phyloP scores from a whole-genome alignment of 78 protist species.

The Polysphondylium violaceum region DNA sequence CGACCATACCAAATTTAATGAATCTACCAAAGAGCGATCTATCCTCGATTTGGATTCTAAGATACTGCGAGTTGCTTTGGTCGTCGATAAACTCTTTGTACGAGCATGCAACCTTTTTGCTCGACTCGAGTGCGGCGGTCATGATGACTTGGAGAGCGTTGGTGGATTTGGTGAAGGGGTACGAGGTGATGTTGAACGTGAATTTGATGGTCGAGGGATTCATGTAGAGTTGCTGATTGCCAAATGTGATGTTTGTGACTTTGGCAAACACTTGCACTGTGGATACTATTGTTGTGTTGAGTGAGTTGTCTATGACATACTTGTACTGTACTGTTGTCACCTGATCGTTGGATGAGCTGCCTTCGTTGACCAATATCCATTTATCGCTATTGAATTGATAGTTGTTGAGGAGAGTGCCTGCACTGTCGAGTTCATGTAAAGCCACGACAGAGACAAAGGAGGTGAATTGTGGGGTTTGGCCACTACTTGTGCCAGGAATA shows the following conservation, averaged over 20 bases:
- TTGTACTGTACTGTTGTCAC: too few species aligned
- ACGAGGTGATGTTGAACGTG: neutral
- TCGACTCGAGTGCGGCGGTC: neutral
- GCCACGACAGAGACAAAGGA: too few species aligned
- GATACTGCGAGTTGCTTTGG: neutral
- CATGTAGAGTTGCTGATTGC: neutral
- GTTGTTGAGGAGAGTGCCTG: too few species aligned
- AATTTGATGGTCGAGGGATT: conserved; percentile 8
- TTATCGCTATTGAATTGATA: too few species aligned
- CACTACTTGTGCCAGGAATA: too few species aligned
- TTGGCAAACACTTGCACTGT: neutral
- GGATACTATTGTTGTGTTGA: too few species aligned
- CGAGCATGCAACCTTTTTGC: neutral
- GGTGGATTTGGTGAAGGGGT: neutral
- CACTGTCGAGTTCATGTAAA: too few species aligned
- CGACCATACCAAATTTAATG: neutral
- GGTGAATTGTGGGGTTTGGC: too few species aligned
- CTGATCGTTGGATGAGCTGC: too few species aligned
- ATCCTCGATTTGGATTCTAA: neutral
- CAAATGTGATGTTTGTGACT: conserved; percentile 6
- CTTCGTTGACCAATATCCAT: too few species aligned
- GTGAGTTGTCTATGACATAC: too few species aligned
- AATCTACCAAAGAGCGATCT: neutral
- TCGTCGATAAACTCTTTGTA: neutral
- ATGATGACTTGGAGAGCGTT: conserved; percentile 8